These are phyloP conservation scores for Diaporthe sp. DNA, from an alignment of 2,329 filamentous ascomycete species.

Conservation along the genomic window DNA sequence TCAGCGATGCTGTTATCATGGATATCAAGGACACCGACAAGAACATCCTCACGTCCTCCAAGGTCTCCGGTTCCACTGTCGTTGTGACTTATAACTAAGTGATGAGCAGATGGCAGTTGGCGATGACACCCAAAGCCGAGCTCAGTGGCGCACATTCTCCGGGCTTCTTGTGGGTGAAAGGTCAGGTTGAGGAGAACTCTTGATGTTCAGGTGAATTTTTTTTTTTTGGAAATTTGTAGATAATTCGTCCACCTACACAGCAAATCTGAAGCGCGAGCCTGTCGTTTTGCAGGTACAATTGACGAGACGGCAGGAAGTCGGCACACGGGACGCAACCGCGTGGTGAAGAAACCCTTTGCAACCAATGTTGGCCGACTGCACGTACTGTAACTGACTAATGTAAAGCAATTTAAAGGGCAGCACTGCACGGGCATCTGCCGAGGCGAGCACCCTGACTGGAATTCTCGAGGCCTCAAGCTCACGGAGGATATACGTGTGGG, in stretches of 20 bases:
- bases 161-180: not conserved
- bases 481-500: not conserved
- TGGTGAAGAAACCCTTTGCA: not conserved
- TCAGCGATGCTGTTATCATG: conserved; percentile 53
- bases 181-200: not conserved
- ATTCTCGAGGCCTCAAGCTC: not conserved
- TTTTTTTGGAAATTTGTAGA: not conserved
- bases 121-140: not conserved
- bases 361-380: not conserved
- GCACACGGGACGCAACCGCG: not conserved
- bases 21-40: conserved; percentile 48
- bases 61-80: conserved; percentile 14
- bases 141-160: not conserved
- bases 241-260: not conserved
- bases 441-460: not conserved
- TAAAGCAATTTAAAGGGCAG: not conserved
- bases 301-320: too few species aligned
- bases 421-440: not conserved
- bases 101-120: not conserved
- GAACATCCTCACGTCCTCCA: conserved; percentile 28
- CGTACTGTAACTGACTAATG: not conserved
- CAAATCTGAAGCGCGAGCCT: not conserved
- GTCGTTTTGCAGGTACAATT: not conserved
- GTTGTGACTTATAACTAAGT: conserved; percentile 46
- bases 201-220: not conserved